These are phyloP conservation scores for Alternaria sp. DNA, from an alignment of 2,329 filamentous ascomycete genomes.

Conservation along the genomic window DNA sequence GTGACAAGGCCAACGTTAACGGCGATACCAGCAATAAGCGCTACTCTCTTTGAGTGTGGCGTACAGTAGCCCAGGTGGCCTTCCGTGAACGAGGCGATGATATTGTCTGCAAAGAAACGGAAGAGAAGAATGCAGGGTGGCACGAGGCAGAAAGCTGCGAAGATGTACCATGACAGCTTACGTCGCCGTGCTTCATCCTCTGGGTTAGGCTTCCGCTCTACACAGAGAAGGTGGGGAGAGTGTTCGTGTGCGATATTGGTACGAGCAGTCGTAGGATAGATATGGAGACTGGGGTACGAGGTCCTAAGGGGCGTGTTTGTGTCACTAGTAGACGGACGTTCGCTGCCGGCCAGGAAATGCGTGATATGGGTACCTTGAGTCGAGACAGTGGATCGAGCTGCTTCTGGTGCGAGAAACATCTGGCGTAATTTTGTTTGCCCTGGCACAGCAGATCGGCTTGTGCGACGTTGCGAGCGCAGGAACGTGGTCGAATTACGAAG, in stretches of 20 bases:
- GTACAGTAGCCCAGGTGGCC: slow-evolving; percentile 45
- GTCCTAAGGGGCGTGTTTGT: slow-evolving; percentile 39
- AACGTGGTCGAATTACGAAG: slow-evolving; percentile 30
- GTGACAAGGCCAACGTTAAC: slow-evolving; percentile 37
- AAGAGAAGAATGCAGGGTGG: slow-evolving; percentile 50
- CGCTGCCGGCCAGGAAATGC: slow-evolving; percentile 30
- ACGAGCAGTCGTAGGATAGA: slow-evolving; percentile 17
- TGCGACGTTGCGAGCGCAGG: slow-evolving; percentile 24
- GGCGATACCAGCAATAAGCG: slow-evolving; percentile 41
- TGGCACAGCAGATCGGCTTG: slow-evolving; percentile 42
- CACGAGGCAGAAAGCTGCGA: slow-evolving; percentile 45
- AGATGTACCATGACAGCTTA: slow-evolving; percentile 46
- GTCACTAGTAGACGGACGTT: slow-evolving; percentile 44
- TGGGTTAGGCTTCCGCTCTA: slow-evolving; percentile 32
- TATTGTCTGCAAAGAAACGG: slow-evolving; percentile 43
- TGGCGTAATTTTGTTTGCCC: slow-evolving; percentile 47
- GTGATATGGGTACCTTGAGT: slow-evolving; percentile 32
- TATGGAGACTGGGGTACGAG: slow-evolving; percentile 27
- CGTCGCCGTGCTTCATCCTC: slow-evolving; percentile 40
- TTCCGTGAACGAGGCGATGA: slow-evolving; percentile 42
- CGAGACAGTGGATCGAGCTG: slow-evolving; percentile 28
- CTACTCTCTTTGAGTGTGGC: slow-evolving; percentile 40
- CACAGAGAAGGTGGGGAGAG: slow-evolving; percentile 44
- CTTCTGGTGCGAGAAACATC: slow-evolving; percentile 44
- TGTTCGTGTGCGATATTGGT: slow-evolving; percentile 27